Conservation (phyloP, 345 rosid species). For the Citrus glauca region DNA sequence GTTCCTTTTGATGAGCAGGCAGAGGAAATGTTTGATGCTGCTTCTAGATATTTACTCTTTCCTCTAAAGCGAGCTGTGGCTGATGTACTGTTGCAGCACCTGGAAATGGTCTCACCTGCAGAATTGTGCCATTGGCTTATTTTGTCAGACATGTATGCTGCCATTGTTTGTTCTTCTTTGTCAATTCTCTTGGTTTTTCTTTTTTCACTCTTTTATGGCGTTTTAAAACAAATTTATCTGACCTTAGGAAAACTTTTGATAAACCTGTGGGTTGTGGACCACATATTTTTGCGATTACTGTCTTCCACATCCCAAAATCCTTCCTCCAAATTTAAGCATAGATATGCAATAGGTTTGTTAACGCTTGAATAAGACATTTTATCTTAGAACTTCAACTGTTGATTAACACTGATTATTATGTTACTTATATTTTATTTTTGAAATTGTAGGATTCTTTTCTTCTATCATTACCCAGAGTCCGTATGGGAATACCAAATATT, state of each 20-base stretch:
- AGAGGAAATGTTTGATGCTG: conserved; percentile 94
- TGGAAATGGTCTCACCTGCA: conserved; percentile 78
- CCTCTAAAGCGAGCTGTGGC: conserved; percentile 97
- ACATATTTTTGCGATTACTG: not conserved
- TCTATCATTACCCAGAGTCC: not conserved
- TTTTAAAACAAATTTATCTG: too few species aligned
- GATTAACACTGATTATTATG: not conserved
- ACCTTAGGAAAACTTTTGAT: not conserved
- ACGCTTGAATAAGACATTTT: not conserved
- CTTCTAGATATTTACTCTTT: conserved; percentile 88
- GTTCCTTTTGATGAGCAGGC: conserved; percentile 45
- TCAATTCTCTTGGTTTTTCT: conserved; percentile 5
- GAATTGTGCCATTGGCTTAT: conserved; percentile 90
- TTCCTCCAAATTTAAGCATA: not conserved
- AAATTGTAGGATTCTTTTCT: not conserved
- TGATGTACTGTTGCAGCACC: conserved; percentile 73
- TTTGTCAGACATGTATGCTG: conserved; percentile 78
- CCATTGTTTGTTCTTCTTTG: conserved; percentile 11
- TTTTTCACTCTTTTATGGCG: not conserved
- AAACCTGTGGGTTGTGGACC: too few species aligned
- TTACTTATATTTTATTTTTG: not conserved
- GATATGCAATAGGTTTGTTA: not conserved
- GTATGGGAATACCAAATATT: not conserved
- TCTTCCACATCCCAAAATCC: not conserved
- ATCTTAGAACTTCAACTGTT: not conserved